These are phyloP conservation scores for Deinandra increscens DNA, from an alignment of 129 eudicot genomes.

Conservation along the genomic window DNA sequence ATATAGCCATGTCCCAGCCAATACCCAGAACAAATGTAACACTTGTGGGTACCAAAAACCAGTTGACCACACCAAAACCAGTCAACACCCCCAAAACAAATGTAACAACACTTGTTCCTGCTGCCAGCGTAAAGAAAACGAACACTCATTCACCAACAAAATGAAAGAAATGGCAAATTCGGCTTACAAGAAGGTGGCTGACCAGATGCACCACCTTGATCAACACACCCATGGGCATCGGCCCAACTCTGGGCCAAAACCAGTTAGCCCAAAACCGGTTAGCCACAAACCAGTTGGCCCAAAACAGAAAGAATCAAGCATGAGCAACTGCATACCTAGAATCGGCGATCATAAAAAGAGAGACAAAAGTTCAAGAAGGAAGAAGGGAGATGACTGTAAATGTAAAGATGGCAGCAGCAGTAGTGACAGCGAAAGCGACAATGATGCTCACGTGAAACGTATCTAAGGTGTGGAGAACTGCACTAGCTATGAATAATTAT, in stretches of 20 bases:
- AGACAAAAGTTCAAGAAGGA: conserved; percentile 31
- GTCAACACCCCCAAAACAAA: conserved; percentile 13
- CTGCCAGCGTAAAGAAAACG: conserved; percentile 31
- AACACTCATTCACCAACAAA: conserved; percentile 32
- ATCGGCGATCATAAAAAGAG: conserved; percentile 22
- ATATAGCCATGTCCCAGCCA: conserved; percentile 22
- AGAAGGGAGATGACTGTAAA: conserved; percentile 28
- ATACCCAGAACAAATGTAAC: conserved; percentile 25
- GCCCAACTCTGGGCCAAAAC: conserved; percentile 19
- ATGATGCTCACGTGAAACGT: conserved; percentile 30
- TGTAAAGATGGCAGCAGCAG: conserved; percentile 20
- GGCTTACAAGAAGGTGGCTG: conserved; percentile 37
- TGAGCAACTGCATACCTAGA: conserved; percentile 30
- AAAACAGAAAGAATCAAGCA: conserved; percentile 19
- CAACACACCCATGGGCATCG: conserved; percentile 22
- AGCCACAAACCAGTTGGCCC: conserved; percentile 11
- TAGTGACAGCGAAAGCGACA: conserved; percentile 33
- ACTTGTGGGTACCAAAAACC: conserved; percentile 24
- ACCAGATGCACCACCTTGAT: conserved; percentile 39
- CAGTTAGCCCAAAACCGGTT: neutral
- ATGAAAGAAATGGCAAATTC: conserved; percentile 39
- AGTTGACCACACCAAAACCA: conserved; percentile 18
- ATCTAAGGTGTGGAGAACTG: conserved; percentile 14
- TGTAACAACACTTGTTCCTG: conserved; percentile 28
- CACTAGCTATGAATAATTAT: conserved; percentile 8